These are phyloP conservation scores for Xylariaceae sp. DNA, from an alignment of 2,329 filamentous ascomycete species.

Conservation along the genomic window DNA sequence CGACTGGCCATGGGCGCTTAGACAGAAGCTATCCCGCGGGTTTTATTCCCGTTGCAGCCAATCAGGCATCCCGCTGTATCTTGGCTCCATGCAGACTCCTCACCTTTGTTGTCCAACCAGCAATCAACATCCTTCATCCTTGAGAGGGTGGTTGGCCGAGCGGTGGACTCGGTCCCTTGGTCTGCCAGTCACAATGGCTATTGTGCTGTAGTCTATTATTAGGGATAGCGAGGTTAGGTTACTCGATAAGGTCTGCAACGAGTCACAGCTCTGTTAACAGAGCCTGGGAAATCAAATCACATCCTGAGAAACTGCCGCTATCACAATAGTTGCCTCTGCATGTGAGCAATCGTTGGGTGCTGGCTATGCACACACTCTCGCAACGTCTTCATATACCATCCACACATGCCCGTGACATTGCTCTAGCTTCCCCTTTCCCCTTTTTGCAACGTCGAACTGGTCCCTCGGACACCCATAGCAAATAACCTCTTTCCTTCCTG, in stretches of 20 bases:
- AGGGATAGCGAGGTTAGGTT: constrained; percentile 22
- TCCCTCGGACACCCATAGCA: constrained; percentile 26
- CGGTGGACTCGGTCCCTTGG: constrained; percentile 16
- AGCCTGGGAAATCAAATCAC: constrained; percentile 30
- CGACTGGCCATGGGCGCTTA: constrained; percentile 29
- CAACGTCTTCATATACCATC: constrained; percentile 30
- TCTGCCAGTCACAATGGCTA: constrained; percentile 20
- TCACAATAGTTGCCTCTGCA: constrained; percentile 28
- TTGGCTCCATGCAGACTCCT: constrained; percentile 24
- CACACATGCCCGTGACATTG: constrained; percentile 25
- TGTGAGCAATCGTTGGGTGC: constrained; percentile 20
- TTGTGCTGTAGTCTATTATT: too few relatives aligned
- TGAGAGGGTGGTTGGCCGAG: constrained; percentile 23
- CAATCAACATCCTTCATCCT: constrained; percentile 20
- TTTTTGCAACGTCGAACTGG: constrained; percentile 31
- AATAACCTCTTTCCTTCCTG: constrained; percentile 27
- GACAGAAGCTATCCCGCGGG: constrained; percentile 25
- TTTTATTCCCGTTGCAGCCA: constrained; percentile 21
- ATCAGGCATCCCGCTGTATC: constrained; percentile 18
- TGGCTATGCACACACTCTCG: constrained; percentile 17
- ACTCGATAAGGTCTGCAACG: constrained; percentile 21
- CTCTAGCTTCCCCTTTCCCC: constrained; percentile 24
- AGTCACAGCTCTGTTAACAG: constrained; percentile 23
- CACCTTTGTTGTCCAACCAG: constrained; percentile 30
- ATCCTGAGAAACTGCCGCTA: constrained; percentile 24